phyloP scores from a whole-genome alignment of 257 asterid species.

The Cinchona pubescens region DNA sequence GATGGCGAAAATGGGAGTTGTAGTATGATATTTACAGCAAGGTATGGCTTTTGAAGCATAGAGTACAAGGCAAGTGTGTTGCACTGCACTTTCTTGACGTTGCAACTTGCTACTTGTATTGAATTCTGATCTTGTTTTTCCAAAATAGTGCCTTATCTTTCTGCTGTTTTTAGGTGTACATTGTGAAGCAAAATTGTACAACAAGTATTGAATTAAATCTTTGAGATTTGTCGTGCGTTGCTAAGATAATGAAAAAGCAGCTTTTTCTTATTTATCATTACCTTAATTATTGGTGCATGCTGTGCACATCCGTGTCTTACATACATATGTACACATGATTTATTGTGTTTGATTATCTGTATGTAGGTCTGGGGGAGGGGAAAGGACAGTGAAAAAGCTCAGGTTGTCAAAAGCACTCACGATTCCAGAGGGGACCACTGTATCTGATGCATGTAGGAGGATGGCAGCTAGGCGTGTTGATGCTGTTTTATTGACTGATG shows the following conservation, averaged over 20 bases:
- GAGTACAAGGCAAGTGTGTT: conserved; percentile 1
- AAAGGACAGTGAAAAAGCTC: conserved; percentile 95
- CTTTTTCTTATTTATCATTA: too few relatives aligned
- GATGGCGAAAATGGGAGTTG: neutral
- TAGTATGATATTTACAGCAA: neutral
- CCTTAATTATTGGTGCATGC: neutral
- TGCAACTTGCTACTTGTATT: neutral
- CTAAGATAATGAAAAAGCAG: too few relatives aligned
- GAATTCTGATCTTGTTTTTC: neutral
- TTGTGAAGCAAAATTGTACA: neutral
- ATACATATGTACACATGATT: neutral
- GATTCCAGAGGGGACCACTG: conserved; percentile 90
- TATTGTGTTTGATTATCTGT: neutral
- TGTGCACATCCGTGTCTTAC: neutral
- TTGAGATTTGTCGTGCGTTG: too few relatives aligned
- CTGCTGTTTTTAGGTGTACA: neutral
- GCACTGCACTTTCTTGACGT: neutral
- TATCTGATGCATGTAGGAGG: conserved; percentile 89
- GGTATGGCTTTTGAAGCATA: neutral
- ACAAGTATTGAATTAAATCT: too few relatives aligned
- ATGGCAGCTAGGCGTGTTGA: conserved; percentile 88
- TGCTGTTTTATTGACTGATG: conserved; percentile 86
- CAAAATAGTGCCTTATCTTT: neutral
- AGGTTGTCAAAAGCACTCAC: conserved; percentile 90
- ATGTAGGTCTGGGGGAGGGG: conserved; percentile 58